A percentile compares a stretch with the other conserved stretches of the same genome.
phyloP scores from a whole-genome alignment of 1,284 basidiomycete genomes.

The Exsudoporus floridanus region DNA sequence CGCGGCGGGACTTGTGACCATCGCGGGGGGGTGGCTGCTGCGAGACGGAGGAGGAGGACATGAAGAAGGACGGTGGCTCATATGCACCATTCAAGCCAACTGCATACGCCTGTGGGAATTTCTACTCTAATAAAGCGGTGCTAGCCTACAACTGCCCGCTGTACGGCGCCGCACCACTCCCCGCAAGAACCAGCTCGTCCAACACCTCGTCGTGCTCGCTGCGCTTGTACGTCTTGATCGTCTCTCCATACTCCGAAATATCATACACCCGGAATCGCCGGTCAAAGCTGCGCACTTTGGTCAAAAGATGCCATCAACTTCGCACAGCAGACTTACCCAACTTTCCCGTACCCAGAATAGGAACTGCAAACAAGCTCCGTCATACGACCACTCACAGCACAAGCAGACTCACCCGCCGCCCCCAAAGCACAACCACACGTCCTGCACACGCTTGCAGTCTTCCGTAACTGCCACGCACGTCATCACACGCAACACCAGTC shows the following conservation, averaged over 20 bases:
- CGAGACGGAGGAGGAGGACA: conserved; percentile 18
- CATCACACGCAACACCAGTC: conserved; percentile 8
- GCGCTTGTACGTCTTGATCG: conserved; percentile 86
- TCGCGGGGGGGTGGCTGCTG: conserved; percentile 17
- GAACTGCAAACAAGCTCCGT: conserved; percentile 45
- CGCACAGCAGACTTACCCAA: conserved; percentile 49
- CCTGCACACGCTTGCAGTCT: conserved; percentile 80
- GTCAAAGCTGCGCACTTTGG: conserved; percentile 61
- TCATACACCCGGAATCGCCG: conserved; percentile 87
- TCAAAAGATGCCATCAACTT: not conserved
- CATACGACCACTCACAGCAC: not conserved
- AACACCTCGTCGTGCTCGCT: conserved; percentile 71
- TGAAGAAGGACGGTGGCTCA: conserved; percentile 8
- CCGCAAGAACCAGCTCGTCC: conserved; percentile 63
- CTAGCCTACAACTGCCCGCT: conserved; percentile 4
- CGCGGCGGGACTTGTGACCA: conserved; percentile 45
- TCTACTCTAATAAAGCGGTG: not conserved
- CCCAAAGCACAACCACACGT: conserved; percentile 93
- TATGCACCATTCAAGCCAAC: not conserved
- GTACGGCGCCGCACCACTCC: conserved; percentile 45
- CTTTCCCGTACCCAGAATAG: conserved; percentile 81
- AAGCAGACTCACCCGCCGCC: conserved; percentile 69
- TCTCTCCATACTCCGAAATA: conserved; percentile 86
- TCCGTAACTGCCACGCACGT: conserved; percentile 64
- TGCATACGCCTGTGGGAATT: conserved; percentile 7